Evolutionary conservation across 192 early-diverging fungal genomes (phyloP), one percentile per base, ranked within the genome.

Genomic region (Dispira parvispora): DNA sequence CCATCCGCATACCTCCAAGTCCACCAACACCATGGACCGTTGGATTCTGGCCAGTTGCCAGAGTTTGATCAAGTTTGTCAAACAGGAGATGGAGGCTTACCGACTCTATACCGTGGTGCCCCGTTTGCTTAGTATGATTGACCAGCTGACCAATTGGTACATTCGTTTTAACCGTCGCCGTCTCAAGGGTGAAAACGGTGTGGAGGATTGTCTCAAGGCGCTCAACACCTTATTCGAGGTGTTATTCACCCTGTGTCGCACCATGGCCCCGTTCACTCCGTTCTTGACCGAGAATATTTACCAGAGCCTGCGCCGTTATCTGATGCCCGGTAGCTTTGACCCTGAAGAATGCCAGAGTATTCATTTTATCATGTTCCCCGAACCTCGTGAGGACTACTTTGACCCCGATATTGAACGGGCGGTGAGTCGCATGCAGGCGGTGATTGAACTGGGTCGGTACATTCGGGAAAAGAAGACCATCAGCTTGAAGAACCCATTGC

Each of bases 111-210:
- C 96, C 38, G 96, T 99, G 28, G 91, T 94, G 3, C 96, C 96
- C 14, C 84, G 89, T 44, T 69, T 99, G 68, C 73, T 99, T 61
- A 73, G 75, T 64, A 77, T 94, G 64, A 88, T 99, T 63, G 96
- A 99, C 71, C 78, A 86, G 45, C 79, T 99, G 61, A 99, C 96
- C 56, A 99, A 99, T 77, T 96, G 93, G 93, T 99, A 99, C 73
- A 83, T 99, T 62, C 87, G 94, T 53, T 94, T 96, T 80, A 99
- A 99, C 82, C 89, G 96, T 62, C 87, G 85, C 69, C 85, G 96
- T 61, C 73, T 99, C 68, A 99, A 99, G 81, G 94, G 94, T 56
- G 92, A 97, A 64, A 84, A 86, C 67, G 90, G 96, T 52, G 62
- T 81, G 6, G 91, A 88, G 58, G 94, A 97, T 61, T 82, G 91